Conservation (phyloP, 108 stramenopile genomes). For the Stephanodiscus minutulus region DNA sequence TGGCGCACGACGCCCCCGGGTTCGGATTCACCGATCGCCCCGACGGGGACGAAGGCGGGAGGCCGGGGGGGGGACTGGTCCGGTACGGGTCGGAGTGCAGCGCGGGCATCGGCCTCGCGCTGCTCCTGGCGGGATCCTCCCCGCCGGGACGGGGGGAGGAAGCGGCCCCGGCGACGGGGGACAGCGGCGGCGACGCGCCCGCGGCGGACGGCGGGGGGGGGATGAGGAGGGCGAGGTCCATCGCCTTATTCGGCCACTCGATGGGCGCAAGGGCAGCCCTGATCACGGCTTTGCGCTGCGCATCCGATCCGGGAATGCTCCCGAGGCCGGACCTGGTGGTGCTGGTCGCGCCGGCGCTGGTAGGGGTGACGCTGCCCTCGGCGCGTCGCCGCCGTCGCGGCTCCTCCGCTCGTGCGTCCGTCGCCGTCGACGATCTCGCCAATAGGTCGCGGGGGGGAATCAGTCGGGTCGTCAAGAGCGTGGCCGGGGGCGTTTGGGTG, state of each 20-base stretch:
- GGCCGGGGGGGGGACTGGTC: conserved; percentile 17
- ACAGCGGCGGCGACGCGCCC: neutral
- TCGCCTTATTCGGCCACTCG: conserved; percentile 79
- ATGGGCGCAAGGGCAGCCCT: conserved; percentile 73
- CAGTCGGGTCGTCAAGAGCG: neutral
- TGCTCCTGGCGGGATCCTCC: conserved; percentile 27
- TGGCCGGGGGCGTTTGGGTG: conserved; percentile 14
- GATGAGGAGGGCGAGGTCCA: conserved; percentile 23
- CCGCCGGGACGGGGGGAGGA: neutral
- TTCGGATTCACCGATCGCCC: conserved; percentile 89
- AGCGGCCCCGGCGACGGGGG: neutral
- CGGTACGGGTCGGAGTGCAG: conserved; percentile 49
- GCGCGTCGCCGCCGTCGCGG: neutral
- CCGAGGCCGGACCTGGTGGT: conserved; percentile 50
- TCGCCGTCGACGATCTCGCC: too few species aligned
- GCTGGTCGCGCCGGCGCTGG: conserved; percentile 76
- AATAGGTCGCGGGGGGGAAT: neutral
- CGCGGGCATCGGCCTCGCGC: conserved; percentile 53
- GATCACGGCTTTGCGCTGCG: conserved; percentile 56
- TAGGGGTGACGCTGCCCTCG: conserved; percentile 29
- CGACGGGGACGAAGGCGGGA: conserved; percentile 7
- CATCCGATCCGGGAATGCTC: conserved; percentile 15
- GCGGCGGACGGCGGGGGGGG: neutral
- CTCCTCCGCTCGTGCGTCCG: neutral
- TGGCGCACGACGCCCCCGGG: conserved; percentile 81